Conservation (phyloP, 2,329 filamentous ascomycete species). For the Allantophomopsis lycopodina region DNA sequence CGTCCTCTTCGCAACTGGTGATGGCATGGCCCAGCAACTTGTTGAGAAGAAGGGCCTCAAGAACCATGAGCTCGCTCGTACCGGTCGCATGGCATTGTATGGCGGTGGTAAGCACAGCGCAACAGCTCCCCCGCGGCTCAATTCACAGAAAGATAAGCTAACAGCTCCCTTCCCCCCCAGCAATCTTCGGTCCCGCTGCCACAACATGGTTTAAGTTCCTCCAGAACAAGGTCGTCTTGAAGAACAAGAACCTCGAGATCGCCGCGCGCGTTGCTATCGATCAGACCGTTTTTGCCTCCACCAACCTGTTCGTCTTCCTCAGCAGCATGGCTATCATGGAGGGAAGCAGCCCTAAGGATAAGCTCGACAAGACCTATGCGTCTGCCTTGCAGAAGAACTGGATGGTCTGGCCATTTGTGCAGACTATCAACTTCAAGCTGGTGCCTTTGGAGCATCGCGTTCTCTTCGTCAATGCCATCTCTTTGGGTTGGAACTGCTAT, state of each 20-base stretch:
- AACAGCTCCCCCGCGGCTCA: not conserved
- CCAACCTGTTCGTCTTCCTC: slow-evolving; percentile 51
- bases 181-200: slow-evolving; percentile 56
- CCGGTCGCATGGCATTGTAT: slow-evolving; percentile 68
- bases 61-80: slow-evolving; percentile 62
- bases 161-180: slow-evolving; percentile 19
- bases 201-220: slow-evolving; percentile 60
- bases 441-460: slow-evolving; percentile 56
- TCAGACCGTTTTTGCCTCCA: slow-evolving; percentile 51
- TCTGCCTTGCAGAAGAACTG: slow-evolving; percentile 54
- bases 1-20: slow-evolving; percentile 84
- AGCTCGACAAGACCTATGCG: slow-evolving; percentile 43
- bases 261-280: slow-evolving; percentile 48
- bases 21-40: slow-evolving; percentile 79
- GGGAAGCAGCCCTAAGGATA: slow-evolving; percentile 42
- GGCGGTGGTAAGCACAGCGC: slow-evolving; percentile 46
- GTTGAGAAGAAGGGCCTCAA: slow-evolving; percentile 70
- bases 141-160: not conserved
- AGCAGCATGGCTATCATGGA: slow-evolving; percentile 56
- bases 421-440: slow-evolving; percentile 56
- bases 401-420: slow-evolving; percentile 57
- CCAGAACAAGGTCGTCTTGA: slow-evolving; percentile 42
- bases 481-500: slow-evolving; percentile 37
- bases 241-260: slow-evolving; percentile 43
- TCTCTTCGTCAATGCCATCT: slow-evolving; percentile 57